Conservation (phyloP, 2,329 filamentous ascomycete species). For the Ascochyta koolunga region DNA sequence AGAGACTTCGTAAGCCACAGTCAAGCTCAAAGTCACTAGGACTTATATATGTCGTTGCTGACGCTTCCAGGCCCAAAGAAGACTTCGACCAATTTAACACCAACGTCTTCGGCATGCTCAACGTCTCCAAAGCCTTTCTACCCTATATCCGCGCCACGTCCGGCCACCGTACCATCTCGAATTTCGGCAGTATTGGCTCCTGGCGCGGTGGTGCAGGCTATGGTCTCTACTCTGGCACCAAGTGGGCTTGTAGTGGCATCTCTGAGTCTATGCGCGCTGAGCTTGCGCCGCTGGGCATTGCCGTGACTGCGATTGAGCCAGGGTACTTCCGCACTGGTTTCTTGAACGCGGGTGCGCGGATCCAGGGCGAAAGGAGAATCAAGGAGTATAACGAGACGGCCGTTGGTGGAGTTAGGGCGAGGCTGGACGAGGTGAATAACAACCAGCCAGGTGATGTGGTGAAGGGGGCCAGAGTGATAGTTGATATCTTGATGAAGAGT, state of each 20-base stretch:
- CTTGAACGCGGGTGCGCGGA: constrained; percentile 36
- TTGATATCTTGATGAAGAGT: constrained; percentile 61
- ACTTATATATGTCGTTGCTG: constrained; percentile 15
- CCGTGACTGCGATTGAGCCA: constrained; percentile 55
- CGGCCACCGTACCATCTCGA: constrained; percentile 53
- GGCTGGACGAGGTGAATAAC: constrained; percentile 49
- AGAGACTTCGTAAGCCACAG: constrained; percentile 49
- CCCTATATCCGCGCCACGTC: constrained; percentile 54
- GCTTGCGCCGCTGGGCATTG: constrained; percentile 53
- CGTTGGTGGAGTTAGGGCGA: constrained; percentile 39
- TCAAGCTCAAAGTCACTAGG: background rate
- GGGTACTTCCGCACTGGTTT: constrained; percentile 60
- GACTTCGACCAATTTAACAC: constrained; percentile 55
- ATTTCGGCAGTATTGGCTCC: constrained; percentile 56
- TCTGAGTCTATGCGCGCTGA: constrained; percentile 54
- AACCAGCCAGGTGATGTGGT: constrained; percentile 62
- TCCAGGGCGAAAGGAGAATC: constrained; percentile 24
- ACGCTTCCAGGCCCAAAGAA: constrained; percentile 47
- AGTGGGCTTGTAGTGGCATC: constrained; percentile 53
- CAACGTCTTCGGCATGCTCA: constrained; percentile 61
- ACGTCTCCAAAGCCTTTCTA: constrained; percentile 56
- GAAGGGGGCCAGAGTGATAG: constrained; percentile 59
- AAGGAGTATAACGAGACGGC: constrained; percentile 45
- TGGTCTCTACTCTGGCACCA: constrained; percentile 56
- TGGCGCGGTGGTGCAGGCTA: constrained; percentile 49